Conservation (phyloP, 306 rosid genomes). For the Medicago truncatula region MtrunA17r5.0-ANR NC_053047.1:4239501-4240000, state of each 20-base stretch:
- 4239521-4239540: no score
- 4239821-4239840: conserved; percentile 9
- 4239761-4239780: conserved; percentile 29
- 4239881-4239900: conserved; percentile 11
- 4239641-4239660: no score
- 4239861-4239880: conserved; percentile 6
- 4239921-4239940: conserved; percentile 74
- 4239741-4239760: conserved; percentile 43
- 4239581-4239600: no score
- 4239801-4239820: not conserved
- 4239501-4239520: no score
- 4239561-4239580: no score
- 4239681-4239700: not conserved
- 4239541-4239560: no score
- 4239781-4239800: not conserved
- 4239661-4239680: no score
- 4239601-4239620: no score
- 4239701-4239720: conserved; percentile 18
- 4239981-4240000: conserved; percentile 73
- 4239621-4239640: no score
- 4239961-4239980: conserved; percentile 54
- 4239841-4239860: conserved; percentile 10
- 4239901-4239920: conserved; percentile 81
- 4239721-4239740: conserved; percentile 34
- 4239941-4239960: conserved; percentile 71